Base-by-base conservation (phyloP, 2,329 filamentous ascomycete genomes). In the Pseudogymnoascus sp. region DNA sequence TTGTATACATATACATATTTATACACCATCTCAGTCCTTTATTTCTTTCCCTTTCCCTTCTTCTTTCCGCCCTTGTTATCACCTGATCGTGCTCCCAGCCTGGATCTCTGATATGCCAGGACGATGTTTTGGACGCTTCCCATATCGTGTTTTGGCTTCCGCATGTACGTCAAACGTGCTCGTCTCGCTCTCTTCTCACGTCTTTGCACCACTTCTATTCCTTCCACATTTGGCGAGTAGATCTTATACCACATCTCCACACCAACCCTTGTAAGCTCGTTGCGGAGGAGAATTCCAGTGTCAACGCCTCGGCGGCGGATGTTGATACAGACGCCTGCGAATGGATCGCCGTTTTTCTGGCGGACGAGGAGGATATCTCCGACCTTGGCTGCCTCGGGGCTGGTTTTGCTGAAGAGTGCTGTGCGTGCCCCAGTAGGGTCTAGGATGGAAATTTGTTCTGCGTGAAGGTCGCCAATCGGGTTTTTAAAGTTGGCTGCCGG, bases 191-290 rank as follows among this genome's bases (percentile, higher is more conserved):
- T 85, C 87, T 92, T 94, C 72, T 84, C 82, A 66, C 85, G 83
- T 70, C 93, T 82, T 84, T 96, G 91, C 75, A 97, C 90, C 69
- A 99, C 88, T 78, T 99, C 93, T 71, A 99, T 91, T 66, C 90
- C 91, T 73, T 89, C 86, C 33, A 97, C 88, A 72, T 90, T 89
- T 65, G 93, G 93, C 72, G 86, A 90, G 80, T 94, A 97, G 64
- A 97, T 81, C 81, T 99, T 99, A 77, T 90, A 92, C 87, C 91
- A 96, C 91, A 96, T 94, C 83, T 99, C 94, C 64, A 96, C 91
- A 65, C 91, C 90, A 6, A 95, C 85, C 69, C 90, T 85, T 68
- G 91, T 92, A 69, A 99, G 78, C 73, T 95, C 87, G 70, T 93
- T 93, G 63, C 94, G 84, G 64, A 99, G 81, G 64, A 96, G 78